Percentiles rank a stretch among this genome's conserved stretches.
Evolutionary conservation across 2,329 filamentous ascomycete species (phyloP).

Genomic region (Leptodontidium sp.): DNA sequence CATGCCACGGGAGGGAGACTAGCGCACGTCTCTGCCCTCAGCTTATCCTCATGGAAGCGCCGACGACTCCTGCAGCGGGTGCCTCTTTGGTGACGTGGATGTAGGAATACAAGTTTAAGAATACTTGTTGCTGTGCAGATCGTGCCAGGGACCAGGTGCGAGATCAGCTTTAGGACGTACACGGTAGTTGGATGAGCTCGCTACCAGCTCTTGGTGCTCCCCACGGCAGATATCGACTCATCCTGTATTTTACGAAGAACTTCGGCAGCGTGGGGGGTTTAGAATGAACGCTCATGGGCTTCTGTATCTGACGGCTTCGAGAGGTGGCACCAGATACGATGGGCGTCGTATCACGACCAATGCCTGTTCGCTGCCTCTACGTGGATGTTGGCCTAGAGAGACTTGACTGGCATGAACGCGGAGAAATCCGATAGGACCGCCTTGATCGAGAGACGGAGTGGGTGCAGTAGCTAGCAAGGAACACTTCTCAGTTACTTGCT

Average conservation of each 20-base stretch:
- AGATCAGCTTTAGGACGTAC: slow-evolving; percentile 1
- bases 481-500: no score
- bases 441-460: neutral
- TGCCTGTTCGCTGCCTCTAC: neutral
- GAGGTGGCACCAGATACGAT: neutral
- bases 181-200: slow-evolving; percentile 2
- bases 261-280: neutral
- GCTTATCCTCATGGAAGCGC: slow-evolving; percentile 7
- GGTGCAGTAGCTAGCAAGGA: no score
- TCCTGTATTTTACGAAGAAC: slow-evolving; percentile 1
- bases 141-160: neutral
- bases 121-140: slow-evolving; percentile 4
- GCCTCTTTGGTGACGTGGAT: slow-evolving; percentile 12
- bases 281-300: neutral
- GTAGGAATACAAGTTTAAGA: slow-evolving; percentile 2
- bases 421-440: slow-evolving; percentile 8
- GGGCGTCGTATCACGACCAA: neutral
- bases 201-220: neutral
- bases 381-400: neutral
- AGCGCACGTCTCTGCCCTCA: no score
- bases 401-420: neutral
- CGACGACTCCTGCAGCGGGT: slow-evolving; percentile 2
- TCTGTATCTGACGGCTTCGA: neutral
- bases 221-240: neutral
- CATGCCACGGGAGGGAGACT: no score